These are phyloP conservation scores for Paecilomyces sp. DNA, from an alignment of 2,329 filamentous ascomycete genomes.

Conservation along the genomic window DNA sequence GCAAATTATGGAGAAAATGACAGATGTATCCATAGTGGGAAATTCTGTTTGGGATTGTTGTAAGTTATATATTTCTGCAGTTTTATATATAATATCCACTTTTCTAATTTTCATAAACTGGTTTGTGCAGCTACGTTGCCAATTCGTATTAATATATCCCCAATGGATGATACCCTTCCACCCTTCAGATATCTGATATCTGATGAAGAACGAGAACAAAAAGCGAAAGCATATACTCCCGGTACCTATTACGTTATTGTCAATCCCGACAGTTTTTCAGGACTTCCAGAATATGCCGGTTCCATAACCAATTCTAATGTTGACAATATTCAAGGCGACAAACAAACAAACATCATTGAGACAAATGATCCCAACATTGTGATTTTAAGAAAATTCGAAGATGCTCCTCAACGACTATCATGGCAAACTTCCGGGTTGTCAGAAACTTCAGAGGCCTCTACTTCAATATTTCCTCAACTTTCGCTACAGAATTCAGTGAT, in stretches of 20 bases:
- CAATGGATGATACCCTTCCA: slow-evolving; percentile 41
- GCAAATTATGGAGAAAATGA: slow-evolving; percentile 45
- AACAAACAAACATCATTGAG: slow-evolving; percentile 12
- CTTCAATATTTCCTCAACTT: slow-evolving; percentile 16
- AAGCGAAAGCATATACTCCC: slow-evolving; percentile 44
- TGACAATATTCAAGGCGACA: slow-evolving; percentile 21
- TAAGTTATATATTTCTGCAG: slow-evolving; percentile 24
- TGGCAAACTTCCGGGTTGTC: slow-evolving; percentile 24
- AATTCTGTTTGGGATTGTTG: slow-evolving; percentile 49
- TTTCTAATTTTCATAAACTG: slow-evolving; percentile 7
- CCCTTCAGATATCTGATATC: slow-evolving; percentile 47
- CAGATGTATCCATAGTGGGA: slow-evolving; percentile 44
- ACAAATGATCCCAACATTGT: slow-evolving; percentile 42
- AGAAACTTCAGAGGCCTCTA: slow-evolving; percentile 19
- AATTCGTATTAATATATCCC: slow-evolving; percentile 20
- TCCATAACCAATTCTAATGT: slow-evolving; percentile 20
- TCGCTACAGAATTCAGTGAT: slow-evolving; percentile 16
- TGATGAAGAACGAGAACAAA: slow-evolving; percentile 53
- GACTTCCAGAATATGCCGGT: slow-evolving; percentile 43
- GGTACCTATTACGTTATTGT: slow-evolving; percentile 53
- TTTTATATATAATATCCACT: slow-evolving; percentile 2
- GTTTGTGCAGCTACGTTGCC: slow-evolving; percentile 20
- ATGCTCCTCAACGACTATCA: slow-evolving; percentile 27
- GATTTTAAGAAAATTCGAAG: slow-evolving; percentile 45
- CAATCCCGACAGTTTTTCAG: slow-evolving; percentile 48